Evolutionary conservation across 176 grass and related monocot genomes (phyloP), one percentile per base, ranked within the genome.

Genomic region (Secale cereale): DNA sequence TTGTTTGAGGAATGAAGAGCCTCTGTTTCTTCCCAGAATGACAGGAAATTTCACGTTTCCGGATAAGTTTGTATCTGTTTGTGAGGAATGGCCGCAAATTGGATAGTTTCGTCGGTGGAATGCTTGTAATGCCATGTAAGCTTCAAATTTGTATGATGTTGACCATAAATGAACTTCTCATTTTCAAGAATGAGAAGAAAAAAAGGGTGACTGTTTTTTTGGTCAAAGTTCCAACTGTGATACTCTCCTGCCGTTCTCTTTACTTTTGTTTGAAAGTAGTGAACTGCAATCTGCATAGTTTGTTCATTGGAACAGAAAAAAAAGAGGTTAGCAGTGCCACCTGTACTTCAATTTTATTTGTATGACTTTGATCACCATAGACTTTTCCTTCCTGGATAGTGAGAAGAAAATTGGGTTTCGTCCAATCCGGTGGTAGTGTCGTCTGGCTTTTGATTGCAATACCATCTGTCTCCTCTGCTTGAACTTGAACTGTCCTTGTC

Each of bases 1-100:
- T 90, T 90, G 68, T 84, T 87, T 87, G 29, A 69, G 69, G 67
- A 86, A 72, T 74, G 20, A 12, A 46, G 59, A 54, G 7, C 50
- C 61, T 43, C 1, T 46, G 46, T 81, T 61, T 79, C 77, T 76
- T 69, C 11, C 8, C 2, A 17, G 14, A 63, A 72, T 30, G 12
- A 29, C 10, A 12, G 1, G n/a, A 39, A 63, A 52, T 22, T 26
- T 0, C 7, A 4, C 76, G 9, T 13, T 78, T 72, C 37, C 12
- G 5, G 22, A n/a, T 30, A 83, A 78, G 29, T 36, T 75, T 75
- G 57, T 83, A 22, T 57, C 40, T 59, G 59, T 37, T 89, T 7
- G 11, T 23, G 46, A 28, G 20, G n/a, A 76, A 10, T 29, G 22
- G 1, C 7, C 17, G 22, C 26, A 37, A 65, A 31, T 8, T 30